phyloP scores from a whole-genome alignment of 306 rosid species.

The Astragalus glycyphyllos region DNA sequence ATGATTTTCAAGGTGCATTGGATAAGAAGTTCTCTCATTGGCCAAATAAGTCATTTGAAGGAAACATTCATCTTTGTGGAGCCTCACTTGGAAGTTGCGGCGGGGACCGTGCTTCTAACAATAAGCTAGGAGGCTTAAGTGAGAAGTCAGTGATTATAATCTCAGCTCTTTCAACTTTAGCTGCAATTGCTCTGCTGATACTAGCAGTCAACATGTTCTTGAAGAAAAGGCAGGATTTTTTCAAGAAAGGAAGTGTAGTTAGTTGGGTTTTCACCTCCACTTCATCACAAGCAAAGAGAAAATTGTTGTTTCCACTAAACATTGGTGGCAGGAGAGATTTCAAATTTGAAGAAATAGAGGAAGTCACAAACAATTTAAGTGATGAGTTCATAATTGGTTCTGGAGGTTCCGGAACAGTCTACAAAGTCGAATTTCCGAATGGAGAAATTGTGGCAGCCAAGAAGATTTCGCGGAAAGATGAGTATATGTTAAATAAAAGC shows the following conservation, averaged over 20 bases:
- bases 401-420: conserved; percentile 92
- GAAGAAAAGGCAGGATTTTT: conserved; percentile 52
- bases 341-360: conserved; percentile 81
- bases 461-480: conserved; percentile 80
- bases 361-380: conserved; percentile 75
- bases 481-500: conserved; percentile 70
- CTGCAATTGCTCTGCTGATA: conserved; percentile 64
- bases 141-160: conserved; percentile 54
- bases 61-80: conserved; percentile 80
- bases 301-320: conserved; percentile 57
- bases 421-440: conserved; percentile 64
- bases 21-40: conserved; percentile 66
- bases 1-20: conserved; percentile 69
- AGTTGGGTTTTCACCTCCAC: conserved; percentile 65
- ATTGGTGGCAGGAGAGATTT: conserved; percentile 55
- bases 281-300: conserved; percentile 60
- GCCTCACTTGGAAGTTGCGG: conserved; percentile 66
- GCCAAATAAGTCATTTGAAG: conserved; percentile 64
- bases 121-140: conserved; percentile 49
- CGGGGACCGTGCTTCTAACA: neutral
- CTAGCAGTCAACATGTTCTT: conserved; percentile 50
- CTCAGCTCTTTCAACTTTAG: conserved; percentile 69
- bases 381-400: conserved; percentile 78
- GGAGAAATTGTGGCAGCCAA: conserved; percentile 85
- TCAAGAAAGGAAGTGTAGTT: conserved; percentile 53